phyloP scores from a whole-genome alignment of 371 early-diverging fungal species.

The Circinella minor region DNA sequence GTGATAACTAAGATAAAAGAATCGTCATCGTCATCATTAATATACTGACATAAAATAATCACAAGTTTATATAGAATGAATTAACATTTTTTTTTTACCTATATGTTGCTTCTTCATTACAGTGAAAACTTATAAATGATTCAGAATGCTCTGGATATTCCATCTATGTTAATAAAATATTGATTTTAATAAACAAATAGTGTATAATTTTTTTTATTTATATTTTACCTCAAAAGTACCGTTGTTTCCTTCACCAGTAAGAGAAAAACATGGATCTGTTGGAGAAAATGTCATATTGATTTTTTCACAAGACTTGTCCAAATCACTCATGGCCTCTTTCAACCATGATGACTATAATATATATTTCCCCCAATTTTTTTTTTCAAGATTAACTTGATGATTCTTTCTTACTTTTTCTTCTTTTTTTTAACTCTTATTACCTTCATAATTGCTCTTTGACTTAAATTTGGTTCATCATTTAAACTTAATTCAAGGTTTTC shows the following conservation, averaged over 20 bases:
- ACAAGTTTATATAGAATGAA: background rate
- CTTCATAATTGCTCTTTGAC: constrained; percentile 33
- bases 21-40: background rate
- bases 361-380: too few relatives aligned
- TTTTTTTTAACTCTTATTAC: constrained; percentile 10
- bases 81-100: constrained; percentile 24
- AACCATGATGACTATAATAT: constrained; percentile 27
- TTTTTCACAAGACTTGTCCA: constrained; percentile 32
- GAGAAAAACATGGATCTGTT: constrained; percentile 29
- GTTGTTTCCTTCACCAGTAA: constrained; percentile 31
- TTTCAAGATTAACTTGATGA: too few relatives aligned
- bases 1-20: constrained; percentile 33
- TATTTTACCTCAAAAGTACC: constrained; percentile 23
- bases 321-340: constrained; percentile 34
- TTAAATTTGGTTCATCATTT: constrained; percentile 15
- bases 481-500: constrained; percentile 28
- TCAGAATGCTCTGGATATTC: constrained; percentile 41
- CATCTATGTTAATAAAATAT: constrained; percentile 15
- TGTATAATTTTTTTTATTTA: background rate
- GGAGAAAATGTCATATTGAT: constrained; percentile 39
- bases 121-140: constrained; percentile 36
- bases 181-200: background rate
- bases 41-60: background rate
- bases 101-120: constrained; percentile 23
- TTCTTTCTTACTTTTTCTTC: too few relatives aligned